A percentile compares a stretch with the other conserved stretches of the same genome.
These are phyloP conservation scores for Zymoseptoria tritici DNA, from an alignment of 2,329 filamentous ascomycete genomes.

Conservation along the genomic window DNA sequence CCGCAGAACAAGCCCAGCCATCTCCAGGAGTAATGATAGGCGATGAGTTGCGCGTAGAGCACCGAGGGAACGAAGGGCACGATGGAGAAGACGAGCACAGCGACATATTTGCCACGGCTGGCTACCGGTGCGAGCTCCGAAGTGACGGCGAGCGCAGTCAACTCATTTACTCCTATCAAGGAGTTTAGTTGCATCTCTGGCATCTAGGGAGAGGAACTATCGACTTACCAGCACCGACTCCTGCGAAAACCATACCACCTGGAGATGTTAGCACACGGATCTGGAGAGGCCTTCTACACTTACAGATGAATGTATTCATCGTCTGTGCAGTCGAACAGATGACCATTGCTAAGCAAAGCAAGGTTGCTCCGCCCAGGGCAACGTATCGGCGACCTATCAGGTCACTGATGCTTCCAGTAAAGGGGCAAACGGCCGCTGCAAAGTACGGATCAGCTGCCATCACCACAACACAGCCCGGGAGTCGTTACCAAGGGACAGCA, in stretches of 20 bases:
- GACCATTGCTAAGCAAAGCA: constrained; percentile 46
- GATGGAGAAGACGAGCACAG: constrained; percentile 53
- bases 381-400: constrained; percentile 55
- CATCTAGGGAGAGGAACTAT: too few relatives aligned
- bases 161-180: constrained; percentile 47
- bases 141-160: constrained; percentile 60
- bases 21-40: constrained; percentile 43
- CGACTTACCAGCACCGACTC: constrained; percentile 50
- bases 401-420: constrained; percentile 59
- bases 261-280: too few relatives aligned
- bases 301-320: too few relatives aligned
- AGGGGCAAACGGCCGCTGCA: constrained; percentile 46
- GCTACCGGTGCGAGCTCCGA: constrained; percentile 60
- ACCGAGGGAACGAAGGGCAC: constrained; percentile 56
- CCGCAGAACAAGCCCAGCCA: constrained; percentile 48
- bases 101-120: constrained; percentile 57
- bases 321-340: too few relatives aligned
- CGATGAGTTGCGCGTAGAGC: constrained; percentile 50
- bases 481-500: constrained; percentile 41
- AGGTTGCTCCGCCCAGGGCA: constrained; percentile 46
- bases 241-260: constrained; percentile 53
- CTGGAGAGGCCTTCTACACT: too few relatives aligned
- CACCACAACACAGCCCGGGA: too few relatives aligned
- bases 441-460: too few relatives aligned
- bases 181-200: too few relatives aligned